Evolutionary conservation across 192 early-diverging fungal genomes (phyloP).

Genomic region (Coemansia reversa): DNA sequence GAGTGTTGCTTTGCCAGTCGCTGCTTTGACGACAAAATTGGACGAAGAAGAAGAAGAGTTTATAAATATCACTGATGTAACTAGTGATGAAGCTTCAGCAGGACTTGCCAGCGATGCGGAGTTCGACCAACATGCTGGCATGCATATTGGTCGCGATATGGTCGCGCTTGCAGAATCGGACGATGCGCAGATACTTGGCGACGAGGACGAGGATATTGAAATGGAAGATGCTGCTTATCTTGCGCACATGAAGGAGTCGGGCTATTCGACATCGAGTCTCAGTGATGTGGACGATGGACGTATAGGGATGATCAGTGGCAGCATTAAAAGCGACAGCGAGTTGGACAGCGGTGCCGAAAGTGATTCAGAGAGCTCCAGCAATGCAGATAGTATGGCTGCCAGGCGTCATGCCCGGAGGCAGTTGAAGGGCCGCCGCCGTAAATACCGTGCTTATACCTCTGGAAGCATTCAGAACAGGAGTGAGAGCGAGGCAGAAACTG

Average conservation of each 20-base stretch:
- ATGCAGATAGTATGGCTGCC: not conserved
- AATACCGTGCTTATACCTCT: not conserved
- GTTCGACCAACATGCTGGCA: slow-evolving; percentile 28
- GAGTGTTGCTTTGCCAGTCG: slow-evolving; percentile 1
- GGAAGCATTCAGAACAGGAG: not conserved
- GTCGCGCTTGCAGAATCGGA: slow-evolving; percentile 16
- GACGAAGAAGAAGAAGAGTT: slow-evolving; percentile 32
- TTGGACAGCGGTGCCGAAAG: slow-evolving; percentile 47
- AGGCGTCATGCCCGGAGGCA: not conserved
- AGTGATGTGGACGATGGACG: slow-evolving; percentile 45
- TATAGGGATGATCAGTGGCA: slow-evolving; percentile 19
- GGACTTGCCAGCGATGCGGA: slow-evolving; percentile 44
- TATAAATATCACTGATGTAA: slow-evolving; percentile 53
- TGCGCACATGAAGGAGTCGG: slow-evolving; percentile 21
- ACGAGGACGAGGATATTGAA: slow-evolving; percentile 39
- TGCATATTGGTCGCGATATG: not conserved
- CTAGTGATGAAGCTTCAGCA: slow-evolving; percentile 31
- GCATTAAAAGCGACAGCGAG: slow-evolving; percentile 3
- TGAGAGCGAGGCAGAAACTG: slow-evolving; percentile 25
- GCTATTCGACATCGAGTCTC: slow-evolving; percentile 40
- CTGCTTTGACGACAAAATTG: not conserved
- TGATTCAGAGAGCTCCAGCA: slow-evolving; percentile 32
- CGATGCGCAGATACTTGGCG: slow-evolving; percentile 29
- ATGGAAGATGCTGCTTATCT: slow-evolving; percentile 40
- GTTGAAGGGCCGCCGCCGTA: not conserved